Base-by-base conservation (phyloP, 202 grass and related monocot species). In the Saccharum hybrid region DNA sequence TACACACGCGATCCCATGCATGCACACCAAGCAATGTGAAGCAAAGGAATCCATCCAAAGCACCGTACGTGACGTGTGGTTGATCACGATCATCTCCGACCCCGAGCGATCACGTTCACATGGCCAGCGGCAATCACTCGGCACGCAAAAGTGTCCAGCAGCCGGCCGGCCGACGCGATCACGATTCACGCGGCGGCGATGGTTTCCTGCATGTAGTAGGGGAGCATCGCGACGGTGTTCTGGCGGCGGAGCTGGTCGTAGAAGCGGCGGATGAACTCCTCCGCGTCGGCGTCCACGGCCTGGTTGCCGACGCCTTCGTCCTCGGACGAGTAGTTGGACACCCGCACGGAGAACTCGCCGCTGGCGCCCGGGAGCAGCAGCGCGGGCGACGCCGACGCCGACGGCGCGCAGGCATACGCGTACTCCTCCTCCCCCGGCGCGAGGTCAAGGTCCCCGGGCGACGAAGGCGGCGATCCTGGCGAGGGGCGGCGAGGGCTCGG, bases 231-330 rank as follows among this genome's bases (percentile, higher is more conserved):
- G 63, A 88, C 11, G 8, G 83, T 65, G 33, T 89, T 94, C 81
- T 99, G 96, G 1, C 87, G 81, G 48, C 88, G 89, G 23, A 99
- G 85, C 64, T 99, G 93, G 23, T 96, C 96, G 89, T 99, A 99
- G 80, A 99, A 99, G 46, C 86, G 81, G 18, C 63, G 73, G 84
- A 99, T 99, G 91, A 99, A 99, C 75, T 99, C 93, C 82, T 99
- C 96, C 3, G 96, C 96, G 33, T 92, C 88, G 81, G 83, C 86
- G 62, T 99, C 93, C 48, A 99, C 91, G 74, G 83, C 84, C 6
- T 80, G 10, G 39, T 56, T 37, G 39, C 77, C 75, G 16, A 9
- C 67, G 37, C 1, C 89, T 4, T 92, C 89, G 6, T 92, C 90
- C 37, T 90, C 87, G 2, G 88, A 86, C 2, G 89, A 94, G 71